A percentile compares a stretch with the other conserved stretches of the same genome.
These are phyloP conservation scores for Fusarium concolor DNA, from an alignment of 2,329 filamentous ascomycete genomes.

Conservation along the genomic window DNA sequence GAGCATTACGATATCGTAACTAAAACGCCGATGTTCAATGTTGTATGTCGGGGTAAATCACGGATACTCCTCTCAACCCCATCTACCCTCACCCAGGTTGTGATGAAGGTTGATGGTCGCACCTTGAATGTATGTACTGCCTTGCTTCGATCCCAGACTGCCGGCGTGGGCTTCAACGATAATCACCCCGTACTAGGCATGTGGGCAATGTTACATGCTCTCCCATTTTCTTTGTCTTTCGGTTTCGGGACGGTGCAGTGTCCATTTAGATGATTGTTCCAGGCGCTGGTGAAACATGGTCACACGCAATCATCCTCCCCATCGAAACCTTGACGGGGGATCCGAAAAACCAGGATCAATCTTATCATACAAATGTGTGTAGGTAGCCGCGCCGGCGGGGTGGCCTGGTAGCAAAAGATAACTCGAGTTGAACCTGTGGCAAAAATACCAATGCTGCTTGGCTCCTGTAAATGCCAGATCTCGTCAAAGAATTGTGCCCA, in stretches of 20 bases:
- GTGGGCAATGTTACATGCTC: conserved; percentile 19
- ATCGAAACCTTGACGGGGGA: conserved; percentile 7
- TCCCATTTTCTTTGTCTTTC: conserved; percentile 17
- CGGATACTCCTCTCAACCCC: background rate
- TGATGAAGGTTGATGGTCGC: background rate
- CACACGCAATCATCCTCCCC: conserved; percentile 31
- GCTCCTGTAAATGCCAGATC: conserved; percentile 16
- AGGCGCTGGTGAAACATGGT: conserved; percentile 43
- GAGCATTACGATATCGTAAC: conserved; percentile 1
- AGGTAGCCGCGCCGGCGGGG: conserved; percentile 38
- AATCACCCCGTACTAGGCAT: conserved; percentile 3
- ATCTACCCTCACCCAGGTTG: background rate
- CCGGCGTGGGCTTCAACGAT: conserved; percentile 1
- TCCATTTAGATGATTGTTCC: conserved; percentile 20
- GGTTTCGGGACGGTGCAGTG: conserved; percentile 5
- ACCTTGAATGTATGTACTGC: background rate
- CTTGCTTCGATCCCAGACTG: conserved; percentile 9
- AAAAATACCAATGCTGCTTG: conserved; percentile 18
- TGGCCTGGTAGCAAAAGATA: conserved; percentile 22
- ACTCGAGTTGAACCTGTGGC: conserved; percentile 21
- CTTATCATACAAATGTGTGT: conserved; percentile 34
- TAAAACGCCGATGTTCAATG: conserved; percentile 1
- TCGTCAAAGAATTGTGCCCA: conserved; percentile 11
- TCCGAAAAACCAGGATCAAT: conserved; percentile 9
- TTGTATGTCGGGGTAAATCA: conserved; percentile 1